These are phyloP conservation scores for Solanum aculeatissimum DNA, from an alignment of 305 asterid species.

Conservation along the genomic window DNA sequence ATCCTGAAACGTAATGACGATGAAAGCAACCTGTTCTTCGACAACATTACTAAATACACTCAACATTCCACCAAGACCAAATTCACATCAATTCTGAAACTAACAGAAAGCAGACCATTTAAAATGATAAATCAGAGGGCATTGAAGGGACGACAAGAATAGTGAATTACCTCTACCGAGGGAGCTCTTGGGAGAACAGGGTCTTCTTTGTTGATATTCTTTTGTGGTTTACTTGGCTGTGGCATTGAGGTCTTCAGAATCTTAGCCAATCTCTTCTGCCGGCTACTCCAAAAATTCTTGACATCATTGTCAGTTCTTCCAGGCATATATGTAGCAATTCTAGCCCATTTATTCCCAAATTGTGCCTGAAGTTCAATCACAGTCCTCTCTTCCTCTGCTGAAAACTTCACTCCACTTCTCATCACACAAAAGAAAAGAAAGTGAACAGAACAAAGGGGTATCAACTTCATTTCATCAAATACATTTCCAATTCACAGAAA, in stretches of 20 bases:
- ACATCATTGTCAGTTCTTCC: slow-evolving; percentile 96
- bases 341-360: slow-evolving; percentile 92
- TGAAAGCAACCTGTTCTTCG: not conserved
- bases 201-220: slow-evolving; percentile 12
- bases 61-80: not conserved
- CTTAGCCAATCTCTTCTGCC: slow-evolving; percentile 74
- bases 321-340: slow-evolving; percentile 56
- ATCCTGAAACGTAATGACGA: not conserved
- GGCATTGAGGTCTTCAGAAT: slow-evolving; percentile 33
- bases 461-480: not conserved
- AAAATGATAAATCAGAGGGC: not conserved
- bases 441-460: not conserved
- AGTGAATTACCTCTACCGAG: slow-evolving; percentile 21
- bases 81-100: not conserved
- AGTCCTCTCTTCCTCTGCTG: slow-evolving; percentile 72
- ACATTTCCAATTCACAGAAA: not conserved
- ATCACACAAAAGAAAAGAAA: not conserved
- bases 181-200: slow-evolving; percentile 7
- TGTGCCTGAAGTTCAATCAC: slow-evolving; percentile 80
- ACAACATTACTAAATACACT: not conserved
- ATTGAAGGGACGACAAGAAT: not conserved
- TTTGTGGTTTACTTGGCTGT: slow-evolving; percentile 28
- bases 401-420: slow-evolving; percentile 75
- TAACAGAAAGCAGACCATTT: not conserved
- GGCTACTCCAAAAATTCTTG: slow-evolving; percentile 92